Evolutionary conservation across 2,329 filamentous ascomycete species (phyloP).

Genomic region (Coniochaeta ligniaria): DNA sequence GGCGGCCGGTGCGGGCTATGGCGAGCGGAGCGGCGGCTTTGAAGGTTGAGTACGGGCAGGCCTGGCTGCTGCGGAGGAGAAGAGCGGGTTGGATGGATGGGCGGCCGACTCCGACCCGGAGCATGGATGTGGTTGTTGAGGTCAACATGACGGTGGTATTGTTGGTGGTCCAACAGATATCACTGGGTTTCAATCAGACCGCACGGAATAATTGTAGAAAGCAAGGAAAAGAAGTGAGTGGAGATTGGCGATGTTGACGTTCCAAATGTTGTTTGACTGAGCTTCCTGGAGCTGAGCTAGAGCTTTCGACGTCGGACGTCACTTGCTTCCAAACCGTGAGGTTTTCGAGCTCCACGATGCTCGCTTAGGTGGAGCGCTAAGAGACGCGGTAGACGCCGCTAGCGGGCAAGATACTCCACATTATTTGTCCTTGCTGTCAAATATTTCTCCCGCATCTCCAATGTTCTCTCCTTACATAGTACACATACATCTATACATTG

Average conservation of each 20-base stretch:
- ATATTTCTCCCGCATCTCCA: neutral
- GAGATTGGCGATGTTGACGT: neutral
- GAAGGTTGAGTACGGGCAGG: constrained; percentile 21
- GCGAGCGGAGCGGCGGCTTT: constrained; percentile 13
- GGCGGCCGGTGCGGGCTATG: constrained; percentile 5
- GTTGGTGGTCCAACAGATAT: neutral
- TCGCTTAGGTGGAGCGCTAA: neutral
- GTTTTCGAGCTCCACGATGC: neutral
- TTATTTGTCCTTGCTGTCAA: neutral
- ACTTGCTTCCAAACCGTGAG: neutral
- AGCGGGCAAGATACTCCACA: neutral
- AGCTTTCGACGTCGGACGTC: neutral
- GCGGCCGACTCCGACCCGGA: constrained; percentile 22
- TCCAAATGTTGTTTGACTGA: neutral
- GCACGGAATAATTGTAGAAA: neutral
- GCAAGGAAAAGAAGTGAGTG: neutral
- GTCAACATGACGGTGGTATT: constrained; percentile 18
- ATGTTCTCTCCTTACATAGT: no score
- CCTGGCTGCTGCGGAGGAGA: constrained; percentile 13
- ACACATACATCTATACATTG: no score
- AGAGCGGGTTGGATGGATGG: constrained; percentile 18
- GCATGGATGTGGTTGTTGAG: constrained; percentile 20
- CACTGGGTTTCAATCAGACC: neutral
- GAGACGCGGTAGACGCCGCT: neutral
- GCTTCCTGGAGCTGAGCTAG: neutral